Conservation (phyloP, 202 grass and related monocot species). For the Setaria viridis region DNA sequence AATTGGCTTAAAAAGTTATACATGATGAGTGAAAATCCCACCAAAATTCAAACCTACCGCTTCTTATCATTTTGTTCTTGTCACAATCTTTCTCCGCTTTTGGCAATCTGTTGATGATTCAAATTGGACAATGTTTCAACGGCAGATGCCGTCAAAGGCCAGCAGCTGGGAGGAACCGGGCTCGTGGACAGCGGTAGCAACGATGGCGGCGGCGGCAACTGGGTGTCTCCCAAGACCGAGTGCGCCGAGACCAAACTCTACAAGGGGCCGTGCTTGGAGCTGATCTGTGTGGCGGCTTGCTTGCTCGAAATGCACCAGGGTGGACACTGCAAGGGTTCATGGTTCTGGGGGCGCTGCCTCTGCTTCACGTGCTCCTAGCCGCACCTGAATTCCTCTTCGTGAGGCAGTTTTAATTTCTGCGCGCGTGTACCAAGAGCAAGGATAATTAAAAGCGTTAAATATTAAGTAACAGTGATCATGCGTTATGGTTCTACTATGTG, state of each 20-base stretch:
- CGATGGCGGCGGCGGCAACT: not conserved
- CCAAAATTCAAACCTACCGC: not conserved
- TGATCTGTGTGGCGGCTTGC: not conserved
- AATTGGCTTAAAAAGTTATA: not conserved
- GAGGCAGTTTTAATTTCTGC: not conserved
- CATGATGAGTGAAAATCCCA: not conserved
- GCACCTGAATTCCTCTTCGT: not conserved
- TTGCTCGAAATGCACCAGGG: not conserved
- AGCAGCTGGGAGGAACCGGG: not conserved
- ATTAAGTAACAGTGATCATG: not conserved
- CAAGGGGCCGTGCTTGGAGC: not conserved
- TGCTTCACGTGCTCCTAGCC: not conserved
- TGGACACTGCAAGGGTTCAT: not conserved
- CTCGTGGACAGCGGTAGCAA: not conserved
- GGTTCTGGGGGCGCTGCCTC: not conserved
- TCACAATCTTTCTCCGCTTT: not conserved
- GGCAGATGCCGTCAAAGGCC: not conserved
- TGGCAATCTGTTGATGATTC: no score
- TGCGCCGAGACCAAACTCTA: not conserved
- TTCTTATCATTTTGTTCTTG: not conserved
- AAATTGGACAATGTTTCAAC: not conserved
- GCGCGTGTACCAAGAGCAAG: not conserved
- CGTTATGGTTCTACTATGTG: no score
- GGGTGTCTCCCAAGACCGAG: not conserved
- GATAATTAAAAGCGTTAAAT: not conserved